Conservation (phyloP, 2,329 filamentous ascomycete genomes). For the Beauveria sp. region DNA sequence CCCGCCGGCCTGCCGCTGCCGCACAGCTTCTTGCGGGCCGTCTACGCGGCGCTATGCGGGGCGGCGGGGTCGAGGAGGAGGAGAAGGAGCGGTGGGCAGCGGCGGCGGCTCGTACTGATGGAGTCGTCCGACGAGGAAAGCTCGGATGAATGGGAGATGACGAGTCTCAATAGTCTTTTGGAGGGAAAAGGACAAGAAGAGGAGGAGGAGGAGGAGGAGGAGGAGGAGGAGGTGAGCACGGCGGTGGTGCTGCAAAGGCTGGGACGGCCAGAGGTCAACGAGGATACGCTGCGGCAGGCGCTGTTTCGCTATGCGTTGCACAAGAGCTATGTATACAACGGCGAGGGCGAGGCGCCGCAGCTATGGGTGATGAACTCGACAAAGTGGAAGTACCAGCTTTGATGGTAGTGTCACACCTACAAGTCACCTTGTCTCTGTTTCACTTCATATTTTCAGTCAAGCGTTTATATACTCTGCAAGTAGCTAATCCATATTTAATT, state of each 20-base stretch:
- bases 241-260: slow-evolving; percentile 12
- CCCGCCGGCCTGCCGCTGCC: slow-evolving; percentile 22
- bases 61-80: background rate
- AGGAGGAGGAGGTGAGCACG: background rate
- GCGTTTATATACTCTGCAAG: background rate
- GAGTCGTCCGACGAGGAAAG: slow-evolving; percentile 8
- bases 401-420: background rate
- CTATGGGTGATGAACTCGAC: slow-evolving; percentile 24
- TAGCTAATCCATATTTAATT: background rate
- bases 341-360: slow-evolving; percentile 21
- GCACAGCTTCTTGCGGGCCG: slow-evolving; percentile 25
- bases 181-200: background rate
- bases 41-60: slow-evolving; percentile 22
- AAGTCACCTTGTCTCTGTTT: background rate
- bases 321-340: slow-evolving; percentile 24
- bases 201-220: slow-evolving; percentile 1
- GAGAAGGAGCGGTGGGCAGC: slow-evolving; percentile 14
- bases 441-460: background rate
- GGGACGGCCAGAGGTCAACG: slow-evolving; percentile 17
- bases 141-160: slow-evolving; percentile 2
- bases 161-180: too few relatives aligned
- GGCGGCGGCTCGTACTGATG: background rate
- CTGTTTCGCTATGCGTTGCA: slow-evolving; percentile 30
- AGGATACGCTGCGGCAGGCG: slow-evolving; percentile 19
- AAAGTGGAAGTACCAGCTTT: slow-evolving; percentile 9